Base-by-base conservation (phyloP, 2,329 filamentous ascomycete species). In the Ophiostoma fasciatum region DNA sequence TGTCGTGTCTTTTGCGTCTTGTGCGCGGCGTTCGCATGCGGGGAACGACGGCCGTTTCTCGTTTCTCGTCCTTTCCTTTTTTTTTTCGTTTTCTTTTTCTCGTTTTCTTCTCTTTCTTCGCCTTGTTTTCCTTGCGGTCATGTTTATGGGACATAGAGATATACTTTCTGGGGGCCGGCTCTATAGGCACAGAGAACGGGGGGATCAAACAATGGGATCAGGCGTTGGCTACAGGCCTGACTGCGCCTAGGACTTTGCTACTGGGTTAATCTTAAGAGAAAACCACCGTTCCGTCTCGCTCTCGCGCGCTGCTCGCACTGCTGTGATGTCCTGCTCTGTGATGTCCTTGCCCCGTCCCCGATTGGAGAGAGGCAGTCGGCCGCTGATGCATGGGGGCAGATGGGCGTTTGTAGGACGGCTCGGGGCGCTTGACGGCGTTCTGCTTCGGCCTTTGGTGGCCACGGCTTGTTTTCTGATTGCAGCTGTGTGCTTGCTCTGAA, bases 81-180 rank as follows among this genome's bases (percentile, higher is more conserved):
- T 5, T 8, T 9, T 34, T 28, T 4, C 11, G 14, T 15, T 4
- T 9, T 34, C 22, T 18, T 35, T 13, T 35, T 14, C n/a, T n/a
- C 11, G 22, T 15, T 28, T 30, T 33, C 12, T 18, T 18, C 12
- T 18, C 26, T 30, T 17, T 18, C 30, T 19, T 35, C 6, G 15
- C 12, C 22, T 13, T 22, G 4, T 37, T 31, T 33, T n/a, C 9
- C 26, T 28, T 38, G 5, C 17, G 33, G 11, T 17, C 21, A 20
- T 13, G 27, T 20, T 21, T 20, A 39, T 32, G 34, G 34, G 38
- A 28, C 36, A 41, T 44, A 44, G 39, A 44, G 28, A 17, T 40
- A 33, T 41, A 45, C 35, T 34, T 39, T 30, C 33, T 31, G 25
- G 5, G 17, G 34, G 28, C 37, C 28, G 31, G 19, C 18, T 19